A percentile compares a stretch with the other conserved stretches of the same genome.
Evolutionary conservation across 2,329 filamentous ascomycete genomes (phyloP).

Genomic region (Lasiodiplodia theobromae): DNA sequence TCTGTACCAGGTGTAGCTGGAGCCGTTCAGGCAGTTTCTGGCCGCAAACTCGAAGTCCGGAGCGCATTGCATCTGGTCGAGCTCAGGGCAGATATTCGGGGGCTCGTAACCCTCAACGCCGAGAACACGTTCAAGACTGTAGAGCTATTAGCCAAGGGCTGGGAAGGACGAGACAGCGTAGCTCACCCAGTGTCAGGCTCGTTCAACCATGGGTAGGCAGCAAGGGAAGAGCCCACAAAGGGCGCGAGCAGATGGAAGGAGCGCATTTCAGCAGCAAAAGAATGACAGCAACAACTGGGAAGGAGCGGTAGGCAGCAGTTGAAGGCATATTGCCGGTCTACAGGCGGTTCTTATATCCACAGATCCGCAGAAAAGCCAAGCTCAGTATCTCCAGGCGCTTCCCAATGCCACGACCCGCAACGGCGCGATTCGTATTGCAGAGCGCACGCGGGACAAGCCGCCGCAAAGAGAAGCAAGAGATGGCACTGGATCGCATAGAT

Average conservation of each 20-base stretch:
- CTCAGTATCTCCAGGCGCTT: neutral
- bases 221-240: slow-evolving; percentile 36
- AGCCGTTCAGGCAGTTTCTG: slow-evolving; percentile 54
- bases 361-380: neutral
- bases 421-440: slow-evolving; percentile 1
- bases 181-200: slow-evolving; percentile 43
- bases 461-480: neutral
- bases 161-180: neutral
- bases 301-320: neutral
- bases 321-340: neutral
- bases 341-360: slow-evolving; percentile 3
- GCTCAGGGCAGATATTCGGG: slow-evolving; percentile 50
- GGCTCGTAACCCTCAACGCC: slow-evolving; percentile 33
- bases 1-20: slow-evolving; percentile 64
- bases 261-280: slow-evolving; percentile 13
- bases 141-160: neutral
- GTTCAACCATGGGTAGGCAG: slow-evolving; percentile 44
- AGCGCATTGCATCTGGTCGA: slow-evolving; percentile 57
- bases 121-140: slow-evolving; percentile 14
- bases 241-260: neutral
- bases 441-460: slow-evolving; percentile 2
- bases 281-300: neutral
- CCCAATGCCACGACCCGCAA: neutral
- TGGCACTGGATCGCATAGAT: neutral
- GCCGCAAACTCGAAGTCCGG: slow-evolving; percentile 64